These are phyloP conservation scores for Aspergillus sparsus DNA, from an alignment of 495 filamentous ascomycete genomes.

Conservation along the genomic window DNA sequence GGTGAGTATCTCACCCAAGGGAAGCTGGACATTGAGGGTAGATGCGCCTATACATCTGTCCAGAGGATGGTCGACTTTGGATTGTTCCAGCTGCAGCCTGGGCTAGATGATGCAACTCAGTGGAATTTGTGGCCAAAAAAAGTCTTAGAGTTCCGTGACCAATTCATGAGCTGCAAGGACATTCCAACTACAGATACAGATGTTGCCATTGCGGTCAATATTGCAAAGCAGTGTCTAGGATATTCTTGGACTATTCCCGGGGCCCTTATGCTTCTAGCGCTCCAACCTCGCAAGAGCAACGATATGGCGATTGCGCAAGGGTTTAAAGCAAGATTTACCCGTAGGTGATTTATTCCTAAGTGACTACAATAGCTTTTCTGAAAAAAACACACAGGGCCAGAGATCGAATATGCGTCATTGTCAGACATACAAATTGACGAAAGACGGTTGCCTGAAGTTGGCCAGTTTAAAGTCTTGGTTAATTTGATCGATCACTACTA, in stretches of 20 bases:
- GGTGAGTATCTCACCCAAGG: slow-evolving; percentile 44
- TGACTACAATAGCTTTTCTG: background rate
- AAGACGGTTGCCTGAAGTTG: slow-evolving; percentile 10
- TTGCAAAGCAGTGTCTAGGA: slow-evolving; percentile 11
- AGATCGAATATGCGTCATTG: background rate
- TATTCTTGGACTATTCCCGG: slow-evolving; percentile 7
- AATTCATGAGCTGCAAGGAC: background rate
- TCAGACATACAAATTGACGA: background rate
- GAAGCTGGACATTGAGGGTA: slow-evolving; percentile 28
- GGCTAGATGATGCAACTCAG: slow-evolving; percentile 2
- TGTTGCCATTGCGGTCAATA: background rate
- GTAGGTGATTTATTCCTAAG: background rate
- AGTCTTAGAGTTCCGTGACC: slow-evolving; percentile 7
- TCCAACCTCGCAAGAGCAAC: slow-evolving; percentile 10
- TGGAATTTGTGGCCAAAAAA: slow-evolving; percentile 17
- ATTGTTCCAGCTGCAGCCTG: slow-evolving; percentile 14
- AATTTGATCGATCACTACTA: slow-evolving; percentile 9
- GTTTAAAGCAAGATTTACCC: slow-evolving; percentile 5
- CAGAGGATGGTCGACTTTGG: slow-evolving; percentile 16
- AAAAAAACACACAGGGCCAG: background rate
- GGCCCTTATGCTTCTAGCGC: slow-evolving; percentile 8
- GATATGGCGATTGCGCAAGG: slow-evolving; percentile 3
- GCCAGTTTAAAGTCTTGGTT: slow-evolving; percentile 8
- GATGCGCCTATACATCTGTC: slow-evolving; percentile 16
- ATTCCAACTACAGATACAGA: slow-evolving; percentile 2